Conservation (phyloP, 768 basidiomycete species). For the Glaciozyma antarctica region DNA sequence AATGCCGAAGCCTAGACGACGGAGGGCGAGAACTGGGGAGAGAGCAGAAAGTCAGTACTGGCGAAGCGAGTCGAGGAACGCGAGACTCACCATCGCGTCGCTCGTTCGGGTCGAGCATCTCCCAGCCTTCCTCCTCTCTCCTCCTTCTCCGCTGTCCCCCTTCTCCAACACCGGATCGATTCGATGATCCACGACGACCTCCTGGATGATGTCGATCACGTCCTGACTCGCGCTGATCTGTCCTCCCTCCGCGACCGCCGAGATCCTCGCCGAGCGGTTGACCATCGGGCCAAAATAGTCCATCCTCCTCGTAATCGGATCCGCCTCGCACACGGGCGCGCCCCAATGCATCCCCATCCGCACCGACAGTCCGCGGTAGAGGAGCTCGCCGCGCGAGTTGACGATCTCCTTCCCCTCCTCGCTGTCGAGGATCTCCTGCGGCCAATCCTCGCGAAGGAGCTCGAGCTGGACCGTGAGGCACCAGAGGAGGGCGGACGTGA, state of each 20-base stretch:
- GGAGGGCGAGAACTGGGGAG: conserved; percentile 47
- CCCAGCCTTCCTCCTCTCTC: conserved; percentile 35
- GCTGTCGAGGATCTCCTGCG: conserved; percentile 81
- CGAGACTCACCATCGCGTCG: conserved; percentile 48
- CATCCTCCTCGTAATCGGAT: conserved; percentile 88
- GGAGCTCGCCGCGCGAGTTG: conserved; percentile 49
- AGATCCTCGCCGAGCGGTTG: conserved; percentile 81
- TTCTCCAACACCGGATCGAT: conserved; percentile 51
- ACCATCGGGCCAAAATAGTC: conserved; percentile 20
- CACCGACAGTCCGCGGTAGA: conserved; percentile 81
- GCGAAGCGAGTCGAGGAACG: neutral
- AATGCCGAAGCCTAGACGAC: conserved; percentile 58
- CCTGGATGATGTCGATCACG: conserved; percentile 50
- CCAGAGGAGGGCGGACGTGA: conserved; percentile 81
- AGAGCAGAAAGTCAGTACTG: neutral
- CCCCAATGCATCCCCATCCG: conserved; percentile 98
- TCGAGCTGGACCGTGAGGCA: conserved; percentile 74
- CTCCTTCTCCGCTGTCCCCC: conserved; percentile 35
- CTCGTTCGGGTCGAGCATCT: conserved; percentile 35
- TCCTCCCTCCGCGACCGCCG: conserved; percentile 72
- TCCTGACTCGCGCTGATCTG: conserved; percentile 80
- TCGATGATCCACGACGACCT: conserved; percentile 53
- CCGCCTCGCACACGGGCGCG: conserved; percentile 74
- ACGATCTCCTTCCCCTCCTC: conserved; percentile 75
- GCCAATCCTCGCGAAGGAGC: conserved; percentile 76